A percentile compares a stretch with the other conserved stretches of the same genome.
Evolutionary conservation across 1,284 basidiomycete species (phyloP).

Genomic region (Ganoderma lucidum): DNA sequence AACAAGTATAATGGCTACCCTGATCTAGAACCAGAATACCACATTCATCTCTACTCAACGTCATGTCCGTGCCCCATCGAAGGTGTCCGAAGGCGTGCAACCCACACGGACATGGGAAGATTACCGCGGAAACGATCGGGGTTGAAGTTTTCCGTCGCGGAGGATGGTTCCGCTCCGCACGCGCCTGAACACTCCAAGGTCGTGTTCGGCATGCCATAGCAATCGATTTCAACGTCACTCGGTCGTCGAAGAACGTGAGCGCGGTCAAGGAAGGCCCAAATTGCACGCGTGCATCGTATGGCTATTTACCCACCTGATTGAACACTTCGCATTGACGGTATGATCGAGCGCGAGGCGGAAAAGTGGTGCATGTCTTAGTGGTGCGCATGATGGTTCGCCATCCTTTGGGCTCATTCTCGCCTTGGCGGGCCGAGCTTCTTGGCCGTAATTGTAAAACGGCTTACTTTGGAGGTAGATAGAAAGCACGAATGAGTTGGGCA

Average conservation of each 20-base stretch:
- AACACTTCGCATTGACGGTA: background rate
- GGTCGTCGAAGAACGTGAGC: background rate
- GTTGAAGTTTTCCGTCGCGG: conserved; percentile 2
- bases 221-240: background rate
- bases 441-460: background rate
- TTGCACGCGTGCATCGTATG: conserved; percentile 4
- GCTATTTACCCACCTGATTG: background rate
- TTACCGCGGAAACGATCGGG: conserved; percentile 5
- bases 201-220: background rate
- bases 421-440: background rate
- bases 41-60: conserved; percentile 8
- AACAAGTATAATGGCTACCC: conserved; percentile 24
- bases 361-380: background rate
- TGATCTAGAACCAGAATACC: background rate
- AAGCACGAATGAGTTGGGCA: background rate
- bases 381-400: background rate
- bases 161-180: background rate
- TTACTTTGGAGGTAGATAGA: conserved; percentile 1
- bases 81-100: background rate
- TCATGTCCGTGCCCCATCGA: background rate
- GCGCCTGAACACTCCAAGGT: background rate
- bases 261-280: no score
- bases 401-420: background rate
- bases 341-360: background rate
- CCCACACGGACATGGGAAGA: conserved; percentile 6